Base-by-base conservation (phyloP, 257 asterid species). In the Rehmannia glutinosa region DNA sequence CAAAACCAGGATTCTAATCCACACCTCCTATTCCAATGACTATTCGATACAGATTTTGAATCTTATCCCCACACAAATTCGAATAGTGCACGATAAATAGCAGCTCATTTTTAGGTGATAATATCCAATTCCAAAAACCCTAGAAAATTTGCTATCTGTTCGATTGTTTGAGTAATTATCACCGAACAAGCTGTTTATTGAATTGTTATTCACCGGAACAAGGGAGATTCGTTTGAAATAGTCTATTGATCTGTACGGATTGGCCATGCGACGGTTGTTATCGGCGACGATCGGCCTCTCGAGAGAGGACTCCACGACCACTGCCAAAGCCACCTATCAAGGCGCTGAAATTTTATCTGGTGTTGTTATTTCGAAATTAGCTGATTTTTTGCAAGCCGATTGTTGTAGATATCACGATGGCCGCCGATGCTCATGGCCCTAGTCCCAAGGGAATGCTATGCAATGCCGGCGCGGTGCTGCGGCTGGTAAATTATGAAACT, bases 381-480 rank as follows among this genome's bases (percentile, higher is more conserved):
- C 41, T 47, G 49, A 30, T 38, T 39, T 41, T 15, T 51, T 55
- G 6, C 64, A 36, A 76, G 77, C 68, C 57, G 68, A 66, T 77
- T 50, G 66, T 41, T 71, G 70, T 58, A 58, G 79, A 60, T 72
- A 73, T 50, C 70, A 42, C 82, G 65, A 87, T 90, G 96, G 78
- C 79, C 41, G 85, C 70, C 55, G 91, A 90, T 46, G 42, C 89
- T 76, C 97, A 86, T 74, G 76, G 77, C 68, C 86, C 84, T 80
- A 84, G 82, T 42, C 82, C 91, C 23, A 84, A 74, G 81, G 90
- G 88, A 50, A 66, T 87, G 38, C 84, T 92, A 38, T 92, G 97
- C 82, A 90, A 92, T 76, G 98, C 97, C 17, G 96, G 90, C 56
- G 97, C 10, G 98, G 98, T 55, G 97, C 96, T 21, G 98, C 97